Percentiles rank a stretch among this genome's conserved stretches.
These are phyloP conservation scores for Mucor circinelloides DNA, from an alignment of 371 early-diverging fungal species.

Conservation along the genomic window DNA sequence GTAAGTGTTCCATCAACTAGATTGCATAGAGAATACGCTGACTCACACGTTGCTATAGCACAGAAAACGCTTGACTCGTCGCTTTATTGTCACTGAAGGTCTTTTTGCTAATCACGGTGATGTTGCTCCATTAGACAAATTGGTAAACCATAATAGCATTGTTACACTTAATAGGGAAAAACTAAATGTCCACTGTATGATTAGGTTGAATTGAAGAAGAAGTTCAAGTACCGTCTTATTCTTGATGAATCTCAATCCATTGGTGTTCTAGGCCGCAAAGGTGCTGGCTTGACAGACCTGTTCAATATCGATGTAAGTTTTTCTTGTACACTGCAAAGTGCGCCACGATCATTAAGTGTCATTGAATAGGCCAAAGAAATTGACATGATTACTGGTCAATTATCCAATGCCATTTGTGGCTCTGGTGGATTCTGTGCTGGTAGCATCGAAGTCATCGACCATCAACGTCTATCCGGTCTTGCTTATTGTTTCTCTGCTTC, in stretches of 20 bases:
- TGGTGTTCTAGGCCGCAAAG: constrained; percentile 91
- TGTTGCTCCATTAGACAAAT: constrained; percentile 82
- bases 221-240: constrained; percentile 96
- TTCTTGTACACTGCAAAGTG: not conserved
- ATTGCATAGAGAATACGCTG: not conserved
- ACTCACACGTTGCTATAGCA: constrained; percentile 18
- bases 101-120: constrained; percentile 94
- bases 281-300: constrained; percentile 91
- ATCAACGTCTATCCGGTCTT: constrained; percentile 92
- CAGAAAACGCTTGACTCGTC: constrained; percentile 84
- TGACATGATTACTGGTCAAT: constrained; percentile 94
- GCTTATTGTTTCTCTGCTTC: constrained; percentile 99
- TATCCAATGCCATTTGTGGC: constrained; percentile 84
- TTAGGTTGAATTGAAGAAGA: constrained; percentile 82
- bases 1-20: not conserved
- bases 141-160: constrained; percentile 46
- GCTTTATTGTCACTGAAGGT: constrained; percentile 97
- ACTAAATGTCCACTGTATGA: not conserved
- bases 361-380: constrained; percentile 64
- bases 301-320: constrained; percentile 59
- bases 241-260: constrained; percentile 96
- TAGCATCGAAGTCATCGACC: constrained; percentile 86
- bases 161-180: not conserved
- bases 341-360: not conserved
- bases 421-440: constrained; percentile 98